These are phyloP conservation scores for Sporothrix schenckii DNA, from an alignment of 2,329 filamentous ascomycete genomes.

Conservation along the genomic window DNA sequence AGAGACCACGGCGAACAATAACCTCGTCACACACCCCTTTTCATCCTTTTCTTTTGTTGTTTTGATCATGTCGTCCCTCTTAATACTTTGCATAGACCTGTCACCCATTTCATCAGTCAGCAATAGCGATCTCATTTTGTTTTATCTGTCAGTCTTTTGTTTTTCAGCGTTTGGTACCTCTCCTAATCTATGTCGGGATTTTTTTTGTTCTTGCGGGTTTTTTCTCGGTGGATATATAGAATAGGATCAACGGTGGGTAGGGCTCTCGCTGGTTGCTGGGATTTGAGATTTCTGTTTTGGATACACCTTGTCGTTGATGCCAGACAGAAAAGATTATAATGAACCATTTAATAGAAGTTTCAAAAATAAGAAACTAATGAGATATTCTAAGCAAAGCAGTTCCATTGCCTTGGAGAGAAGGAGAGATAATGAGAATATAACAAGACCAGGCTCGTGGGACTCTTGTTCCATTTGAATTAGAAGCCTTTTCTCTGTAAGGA, in stretches of 20 bases:
- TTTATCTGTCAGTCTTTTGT: neutral
- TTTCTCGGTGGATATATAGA: neutral
- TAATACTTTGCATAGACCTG: constrained; percentile 7
- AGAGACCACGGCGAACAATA: neutral
- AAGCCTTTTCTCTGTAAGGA: neutral
- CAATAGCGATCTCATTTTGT: neutral
- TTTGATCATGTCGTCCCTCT: too few species aligned
- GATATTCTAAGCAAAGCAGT: too few species aligned
- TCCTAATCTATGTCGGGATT: neutral
- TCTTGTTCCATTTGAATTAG: neutral
- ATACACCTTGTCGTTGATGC: neutral
- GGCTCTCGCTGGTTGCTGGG: neutral
- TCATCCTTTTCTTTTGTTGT: neutral
- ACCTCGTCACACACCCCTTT: neutral
- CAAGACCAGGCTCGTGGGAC: neutral
- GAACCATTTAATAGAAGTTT: neutral
- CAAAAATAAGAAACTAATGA: neutral
- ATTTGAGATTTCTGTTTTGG: neutral
- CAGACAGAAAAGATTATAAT: neutral
- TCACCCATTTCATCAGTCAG: neutral
- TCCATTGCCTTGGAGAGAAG: neutral
- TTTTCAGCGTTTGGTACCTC: constrained; percentile 1
- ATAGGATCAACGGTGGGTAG: neutral
- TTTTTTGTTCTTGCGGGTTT: neutral
- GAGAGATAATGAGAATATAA: neutral